A percentile compares a stretch with the other conserved stretches of the same genome.
Conservation (phyloP, 176 grass and related monocot genomes). For the Ensete ventricosum region DNA sequence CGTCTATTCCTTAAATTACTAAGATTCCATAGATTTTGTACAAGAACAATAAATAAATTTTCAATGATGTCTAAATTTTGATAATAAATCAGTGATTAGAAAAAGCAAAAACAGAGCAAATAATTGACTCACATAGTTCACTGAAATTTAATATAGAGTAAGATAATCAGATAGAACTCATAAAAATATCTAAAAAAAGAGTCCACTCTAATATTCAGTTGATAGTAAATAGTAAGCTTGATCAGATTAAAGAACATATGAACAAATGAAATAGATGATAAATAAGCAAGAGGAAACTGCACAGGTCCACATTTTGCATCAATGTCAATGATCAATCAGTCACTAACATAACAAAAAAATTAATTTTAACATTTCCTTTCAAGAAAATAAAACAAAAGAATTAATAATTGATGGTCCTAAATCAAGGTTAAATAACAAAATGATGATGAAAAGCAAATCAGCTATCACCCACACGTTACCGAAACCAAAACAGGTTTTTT, state of each 20-base stretch:
- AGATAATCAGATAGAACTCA: neutral
- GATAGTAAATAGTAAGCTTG: neutral
- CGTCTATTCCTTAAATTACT: too few species aligned
- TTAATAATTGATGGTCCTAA: neutral
- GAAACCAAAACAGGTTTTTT: neutral
- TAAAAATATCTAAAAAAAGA: too few species aligned
- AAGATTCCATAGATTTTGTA: too few species aligned
- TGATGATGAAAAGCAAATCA: too few species aligned
- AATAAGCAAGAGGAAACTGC: neutral
- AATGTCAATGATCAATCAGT: neutral
- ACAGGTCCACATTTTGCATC: neutral
- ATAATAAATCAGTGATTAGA: neutral
- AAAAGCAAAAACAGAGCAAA: neutral
- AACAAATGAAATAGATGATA: neutral
- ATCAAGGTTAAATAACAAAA: neutral
- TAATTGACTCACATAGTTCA: neutral
- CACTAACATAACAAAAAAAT: neutral
- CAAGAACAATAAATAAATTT: neutral
- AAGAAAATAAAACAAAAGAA: neutral
- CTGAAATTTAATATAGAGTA: neutral
- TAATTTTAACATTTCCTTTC: neutral
- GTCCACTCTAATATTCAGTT: neutral
- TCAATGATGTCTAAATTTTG: neutral
- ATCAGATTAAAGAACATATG: neutral
- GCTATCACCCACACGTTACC: too few species aligned